These are phyloP conservation scores for Teratosphaeria destructans DNA, from an alignment of 2,329 filamentous ascomycete genomes.

Conservation along the genomic window DNA sequence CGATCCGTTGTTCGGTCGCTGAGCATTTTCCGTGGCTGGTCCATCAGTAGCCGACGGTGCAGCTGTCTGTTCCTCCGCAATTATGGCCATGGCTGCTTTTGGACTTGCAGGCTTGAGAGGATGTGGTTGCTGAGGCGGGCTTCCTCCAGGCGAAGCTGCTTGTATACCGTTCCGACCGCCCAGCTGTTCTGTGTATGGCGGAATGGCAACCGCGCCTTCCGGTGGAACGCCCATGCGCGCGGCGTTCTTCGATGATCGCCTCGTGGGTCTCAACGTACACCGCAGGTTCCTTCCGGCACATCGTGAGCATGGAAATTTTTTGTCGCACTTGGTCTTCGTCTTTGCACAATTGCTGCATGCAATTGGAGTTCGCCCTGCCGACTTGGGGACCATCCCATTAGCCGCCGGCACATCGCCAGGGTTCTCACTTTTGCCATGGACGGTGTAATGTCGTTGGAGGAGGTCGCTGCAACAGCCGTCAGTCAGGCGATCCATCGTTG, in stretches of 20 bases:
- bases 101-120: conserved; percentile 26
- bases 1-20: conserved; percentile 29
- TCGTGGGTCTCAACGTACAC: conserved; percentile 38
- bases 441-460: conserved; percentile 42
- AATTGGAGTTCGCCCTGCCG: conserved; percentile 41
- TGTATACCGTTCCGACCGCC: conserved; percentile 10
- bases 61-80: conserved; percentile 20
- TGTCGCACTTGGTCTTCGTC: conserved; percentile 45
- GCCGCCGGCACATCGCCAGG: conserved; percentile 38
- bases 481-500: background rate
- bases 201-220: conserved; percentile 18
- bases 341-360: conserved; percentile 45
- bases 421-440: conserved; percentile 41
- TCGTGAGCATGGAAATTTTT: conserved; percentile 44
- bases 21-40: conserved; percentile 30
- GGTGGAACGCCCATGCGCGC: conserved; percentile 24
- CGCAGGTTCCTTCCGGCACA: conserved; percentile 40
- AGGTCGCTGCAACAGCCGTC: conserved; percentile 33
- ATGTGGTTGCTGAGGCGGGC: conserved; percentile 26
- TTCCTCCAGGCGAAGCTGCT: conserved; percentile 5
- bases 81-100: conserved; percentile 13
- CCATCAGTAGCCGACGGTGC: conserved; percentile 21
- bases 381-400: conserved; percentile 42
- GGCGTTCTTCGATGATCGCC: conserved; percentile 37
- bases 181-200: conserved; percentile 14